Conservation (phyloP, 345 rosid genomes). For the Bruguiera parviflora region DNA sequence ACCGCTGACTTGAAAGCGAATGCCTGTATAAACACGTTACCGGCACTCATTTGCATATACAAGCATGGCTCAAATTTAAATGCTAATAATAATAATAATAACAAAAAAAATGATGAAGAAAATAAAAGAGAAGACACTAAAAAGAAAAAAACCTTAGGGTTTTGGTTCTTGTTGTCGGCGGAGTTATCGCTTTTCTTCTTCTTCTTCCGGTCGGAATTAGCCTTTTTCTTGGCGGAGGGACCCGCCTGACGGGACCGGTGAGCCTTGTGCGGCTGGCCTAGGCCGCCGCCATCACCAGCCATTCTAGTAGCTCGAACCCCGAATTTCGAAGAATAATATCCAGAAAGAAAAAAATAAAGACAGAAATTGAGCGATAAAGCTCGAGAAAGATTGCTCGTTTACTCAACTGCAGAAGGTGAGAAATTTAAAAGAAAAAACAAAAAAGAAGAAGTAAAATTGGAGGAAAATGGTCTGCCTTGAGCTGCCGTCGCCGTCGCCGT, state of each 20-base stretch:
- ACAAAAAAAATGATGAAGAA: background rate
- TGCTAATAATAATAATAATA: background rate
- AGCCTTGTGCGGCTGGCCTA: slow-evolving; percentile 55
- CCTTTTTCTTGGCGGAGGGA: slow-evolving; percentile 54
- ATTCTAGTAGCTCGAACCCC: slow-evolving; percentile 23
- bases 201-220: slow-evolving; percentile 45
- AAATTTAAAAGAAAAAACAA: too few species aligned
- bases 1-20: slow-evolving; percentile 57
- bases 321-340: too few species aligned
- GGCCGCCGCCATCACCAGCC: slow-evolving; percentile 38
- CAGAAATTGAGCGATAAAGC: background rate
- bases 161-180: slow-evolving; percentile 41
- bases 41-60: background rate
- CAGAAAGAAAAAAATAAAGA: too few species aligned
- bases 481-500: too few species aligned
- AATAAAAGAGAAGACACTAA: background rate
- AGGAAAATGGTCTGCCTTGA: too few species aligned
- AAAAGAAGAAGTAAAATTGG: too few species aligned
- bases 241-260: slow-evolving; percentile 76
- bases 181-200: slow-evolving; percentile 29
- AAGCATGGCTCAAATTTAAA: background rate
- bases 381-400: too few species aligned
- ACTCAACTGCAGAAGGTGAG: too few species aligned
- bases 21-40: slow-evolving; percentile 42
- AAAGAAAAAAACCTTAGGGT: slow-evolving; percentile 53